phyloP scores from a whole-genome alignment of 345 rosid species.

The Mercurialis annua region DNA sequence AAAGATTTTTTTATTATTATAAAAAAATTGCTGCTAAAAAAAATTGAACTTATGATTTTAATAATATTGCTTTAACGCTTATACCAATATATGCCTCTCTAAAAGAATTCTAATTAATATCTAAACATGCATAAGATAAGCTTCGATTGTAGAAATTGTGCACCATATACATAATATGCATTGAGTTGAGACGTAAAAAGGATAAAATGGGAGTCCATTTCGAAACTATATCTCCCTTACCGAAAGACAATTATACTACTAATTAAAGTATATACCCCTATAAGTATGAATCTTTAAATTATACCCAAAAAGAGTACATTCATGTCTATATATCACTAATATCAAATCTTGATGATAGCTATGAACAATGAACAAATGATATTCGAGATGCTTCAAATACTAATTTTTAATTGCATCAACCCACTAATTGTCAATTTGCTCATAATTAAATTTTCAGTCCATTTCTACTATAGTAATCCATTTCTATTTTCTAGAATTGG shows the following conservation, averaged over 20 bases:
- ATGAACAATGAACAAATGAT: slow-evolving; percentile 18
- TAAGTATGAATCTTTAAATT: background rate
- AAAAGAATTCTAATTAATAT: too few relatives aligned
- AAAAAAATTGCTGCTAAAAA: background rate
- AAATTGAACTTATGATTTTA: too few relatives aligned
- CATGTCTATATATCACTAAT: slow-evolving; percentile 29
- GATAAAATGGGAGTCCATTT: slow-evolving; percentile 12
- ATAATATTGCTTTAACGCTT: too few relatives aligned
- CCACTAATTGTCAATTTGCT: slow-evolving; percentile 22
- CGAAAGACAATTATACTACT: slow-evolving; percentile 3
- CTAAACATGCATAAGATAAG: slow-evolving; percentile 15
- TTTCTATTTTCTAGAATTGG: too few relatives aligned
- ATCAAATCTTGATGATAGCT: slow-evolving; percentile 34
- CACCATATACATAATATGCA: slow-evolving; percentile 18
- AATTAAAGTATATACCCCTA: slow-evolving; percentile 30
- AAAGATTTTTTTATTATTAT: background rate
- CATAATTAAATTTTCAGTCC: slow-evolving; percentile 21
- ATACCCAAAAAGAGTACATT: slow-evolving; percentile 24
- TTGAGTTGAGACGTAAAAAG: background rate
- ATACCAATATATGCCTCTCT: too few relatives aligned
- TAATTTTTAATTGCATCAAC: slow-evolving; percentile 13
- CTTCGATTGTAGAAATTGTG: slow-evolving; percentile 17
- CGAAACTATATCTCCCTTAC: background rate
- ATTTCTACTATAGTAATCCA: slow-evolving; percentile 19
- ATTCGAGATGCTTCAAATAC: slow-evolving; percentile 28